Evolutionary conservation across 768 basidiomycete genomes (phyloP), one percentile per base, ranked within the genome.

Genomic region (Phanerodontia chrysosporium): DNA sequence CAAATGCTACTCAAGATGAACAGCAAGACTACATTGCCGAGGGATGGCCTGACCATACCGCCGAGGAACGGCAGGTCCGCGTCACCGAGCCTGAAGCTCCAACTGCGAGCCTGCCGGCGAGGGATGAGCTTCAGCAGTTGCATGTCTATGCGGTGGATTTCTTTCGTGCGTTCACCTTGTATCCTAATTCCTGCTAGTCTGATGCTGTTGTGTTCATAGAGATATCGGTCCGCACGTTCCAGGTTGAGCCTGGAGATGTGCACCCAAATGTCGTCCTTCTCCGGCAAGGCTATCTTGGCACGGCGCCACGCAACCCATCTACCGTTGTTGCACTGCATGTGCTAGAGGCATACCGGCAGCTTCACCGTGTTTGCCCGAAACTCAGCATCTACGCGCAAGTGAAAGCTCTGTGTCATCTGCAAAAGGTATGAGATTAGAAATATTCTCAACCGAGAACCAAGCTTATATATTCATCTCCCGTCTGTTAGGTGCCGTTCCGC

Each of bases 321-420:
- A 51, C 65, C 7, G 69, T 66, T 0, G 54, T 70, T 25, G 60
- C 61, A 0, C 39, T 70, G 30, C 55, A 51, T 2, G 52, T 62
- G 1, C 63, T 72, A 12, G 64, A 67, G 16, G 51, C 64, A 1
- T 72, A 65, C 49, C 63, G 64, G 2, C 72, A 72, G 52, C 45
- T 64, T 6, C 67, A 69, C 45, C 60, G 63, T 0, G 62, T 61
- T 3, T 69, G 69, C 44, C 70, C 70, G 0, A 62, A 63, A 0
- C 61, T 69, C 45, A 69, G 63, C 51, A 56, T 72, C 12, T 61
- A 67, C 22, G 67, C 63, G 2, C 57, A 64, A 30, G 55, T 55
- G 28, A 45, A 56, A 16, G 57, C 55, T 7, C 30, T 69, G 2
- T 65, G 60, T 30, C 51, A 62, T 32, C 46, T 70, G 2, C 68